Evolutionary conservation across 2,329 filamentous ascomycete species (phyloP).

Genomic region (Colletotrichum spinosum): DNA sequence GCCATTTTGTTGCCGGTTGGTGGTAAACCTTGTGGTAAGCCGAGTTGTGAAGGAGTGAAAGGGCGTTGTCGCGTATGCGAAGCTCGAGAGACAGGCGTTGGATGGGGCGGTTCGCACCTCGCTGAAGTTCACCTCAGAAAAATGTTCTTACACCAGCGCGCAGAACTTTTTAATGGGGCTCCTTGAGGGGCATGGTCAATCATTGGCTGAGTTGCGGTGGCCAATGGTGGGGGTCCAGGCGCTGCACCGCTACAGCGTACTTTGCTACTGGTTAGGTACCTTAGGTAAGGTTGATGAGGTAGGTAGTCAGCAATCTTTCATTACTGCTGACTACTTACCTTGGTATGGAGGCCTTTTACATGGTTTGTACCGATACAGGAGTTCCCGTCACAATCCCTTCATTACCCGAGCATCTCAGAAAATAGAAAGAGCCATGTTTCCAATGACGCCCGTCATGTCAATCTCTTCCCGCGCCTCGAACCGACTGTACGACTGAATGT

Average conservation of each 20-base stretch:
- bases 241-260: not conserved
- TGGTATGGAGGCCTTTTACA: too few species aligned
- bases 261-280: too few species aligned
- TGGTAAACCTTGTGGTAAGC: not conserved
- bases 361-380: too few species aligned
- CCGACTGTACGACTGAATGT: too few species aligned
- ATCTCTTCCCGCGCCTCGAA: too few species aligned
- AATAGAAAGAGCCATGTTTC: too few species aligned
- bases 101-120: slow-evolving; percentile 11
- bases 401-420: too few species aligned
- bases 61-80: slow-evolving; percentile 6
- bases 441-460: too few species aligned
- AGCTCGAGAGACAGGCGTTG: not conserved
- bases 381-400: too few species aligned
- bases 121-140: slow-evolving; percentile 17
- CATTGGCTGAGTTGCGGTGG: slow-evolving; percentile 5
- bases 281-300: too few species aligned
- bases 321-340: too few species aligned
- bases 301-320: too few species aligned
- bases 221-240: slow-evolving; percentile 12
- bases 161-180: slow-evolving; percentile 39
- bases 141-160: slow-evolving; percentile 32
- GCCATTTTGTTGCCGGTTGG: slow-evolving; percentile 53
- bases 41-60: not conserved
- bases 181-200: not conserved